These are phyloP conservation scores for Trifolium subterraneum DNA, from an alignment of 306 rosid species.

Conservation along the genomic window DNA sequence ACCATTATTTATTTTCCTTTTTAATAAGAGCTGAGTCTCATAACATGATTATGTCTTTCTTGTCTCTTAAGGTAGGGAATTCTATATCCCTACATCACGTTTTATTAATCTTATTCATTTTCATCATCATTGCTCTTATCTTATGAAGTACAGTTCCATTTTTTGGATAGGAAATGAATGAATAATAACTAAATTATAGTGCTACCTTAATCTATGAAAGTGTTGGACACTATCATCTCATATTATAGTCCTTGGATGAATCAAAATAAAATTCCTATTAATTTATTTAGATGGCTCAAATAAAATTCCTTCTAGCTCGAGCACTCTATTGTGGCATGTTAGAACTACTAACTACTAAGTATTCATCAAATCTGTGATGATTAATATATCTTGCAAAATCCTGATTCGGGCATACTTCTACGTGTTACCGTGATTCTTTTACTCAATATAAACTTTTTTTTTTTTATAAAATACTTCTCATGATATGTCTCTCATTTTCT, in stretches of 20 bases:
- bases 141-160: neutral
- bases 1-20: conserved; percentile 29
- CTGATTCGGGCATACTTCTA: too few species aligned
- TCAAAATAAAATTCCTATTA: too few species aligned
- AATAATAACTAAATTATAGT: neutral
- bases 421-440: too few species aligned
- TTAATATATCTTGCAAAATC: too few species aligned
- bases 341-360: too few species aligned
- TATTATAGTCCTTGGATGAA: neutral
- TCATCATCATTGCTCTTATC: neutral
- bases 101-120: conserved; percentile 18
- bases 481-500: too few species aligned
- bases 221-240: neutral
- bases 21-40: conserved; percentile 3
- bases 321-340: too few species aligned
- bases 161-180: neutral
- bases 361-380: too few species aligned
- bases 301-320: too few species aligned
- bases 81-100: conserved; percentile 32
- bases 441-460: too few species aligned
- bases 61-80: conserved; percentile 38
- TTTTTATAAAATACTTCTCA: too few species aligned
- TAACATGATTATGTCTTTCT: neutral
- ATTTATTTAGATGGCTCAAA: too few species aligned
- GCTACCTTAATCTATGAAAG: neutral